Evolutionary conservation across 768 basidiomycete genomes (phyloP).

Genomic region (Auricularia sp.): DNA sequence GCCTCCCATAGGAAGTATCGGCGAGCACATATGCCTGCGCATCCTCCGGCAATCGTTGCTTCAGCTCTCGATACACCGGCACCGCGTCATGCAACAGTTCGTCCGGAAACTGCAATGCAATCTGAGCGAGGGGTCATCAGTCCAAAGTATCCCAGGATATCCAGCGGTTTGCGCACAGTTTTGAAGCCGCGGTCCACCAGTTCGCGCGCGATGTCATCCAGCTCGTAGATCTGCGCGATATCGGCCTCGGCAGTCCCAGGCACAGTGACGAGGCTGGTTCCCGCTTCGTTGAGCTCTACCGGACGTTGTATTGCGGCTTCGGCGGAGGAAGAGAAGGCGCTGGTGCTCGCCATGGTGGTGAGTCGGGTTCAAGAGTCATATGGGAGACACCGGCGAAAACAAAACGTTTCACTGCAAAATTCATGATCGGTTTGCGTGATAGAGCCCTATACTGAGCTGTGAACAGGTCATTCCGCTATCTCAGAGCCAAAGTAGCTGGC

Average conservation of each 20-base stretch:
- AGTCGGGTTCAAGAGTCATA: no score
- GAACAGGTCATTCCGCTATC: no score
- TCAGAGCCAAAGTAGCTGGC: no score
- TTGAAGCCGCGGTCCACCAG: conserved; percentile 57
- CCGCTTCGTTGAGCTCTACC: conserved; percentile 38
- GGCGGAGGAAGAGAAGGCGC: conserved; percentile 44
- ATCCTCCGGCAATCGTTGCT: conserved; percentile 31
- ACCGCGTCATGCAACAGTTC: conserved; percentile 83
- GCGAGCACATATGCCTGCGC: conserved; percentile 82
- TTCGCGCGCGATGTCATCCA: conserved; percentile 63
- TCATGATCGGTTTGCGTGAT: no score
- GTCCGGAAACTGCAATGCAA: conserved; percentile 93
- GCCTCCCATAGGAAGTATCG: conserved; percentile 97
- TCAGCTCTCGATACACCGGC: conserved; percentile 64
- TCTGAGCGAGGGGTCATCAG: conserved; percentile 29
- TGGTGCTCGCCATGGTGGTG: conserved; percentile 1
- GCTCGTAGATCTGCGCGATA: conserved; percentile 36
- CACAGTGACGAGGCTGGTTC: conserved; percentile 23
- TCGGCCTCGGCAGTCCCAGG: conserved; percentile 22
- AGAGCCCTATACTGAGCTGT: no score
- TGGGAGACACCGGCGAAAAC: no score
- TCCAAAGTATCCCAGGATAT: neutral
- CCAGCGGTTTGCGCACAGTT: conserved; percentile 39
- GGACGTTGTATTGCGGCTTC: conserved; percentile 54
- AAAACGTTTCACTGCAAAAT: no score